These are phyloP conservation scores for Cystofilobasidium ferigula DNA, from an alignment of 768 basidiomycete species.

Conservation along the genomic window DNA sequence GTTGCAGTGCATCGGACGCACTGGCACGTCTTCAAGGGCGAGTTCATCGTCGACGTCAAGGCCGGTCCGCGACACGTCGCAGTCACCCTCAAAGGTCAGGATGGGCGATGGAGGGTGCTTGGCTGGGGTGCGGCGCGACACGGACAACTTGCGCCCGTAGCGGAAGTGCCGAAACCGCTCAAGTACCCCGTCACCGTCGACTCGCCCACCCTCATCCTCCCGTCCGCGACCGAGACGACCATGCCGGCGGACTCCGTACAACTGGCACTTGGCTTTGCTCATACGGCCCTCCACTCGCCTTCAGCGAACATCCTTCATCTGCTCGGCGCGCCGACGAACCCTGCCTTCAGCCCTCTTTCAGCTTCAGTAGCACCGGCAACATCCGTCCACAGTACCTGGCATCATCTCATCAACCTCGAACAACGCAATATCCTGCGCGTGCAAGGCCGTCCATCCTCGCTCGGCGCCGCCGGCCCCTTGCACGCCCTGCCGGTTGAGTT, in stretches of 20 bases:
- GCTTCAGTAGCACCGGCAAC: background rate
- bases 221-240: background rate
- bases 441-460: background rate
- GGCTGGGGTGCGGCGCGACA: background rate
- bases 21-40: slow-evolving; percentile 1
- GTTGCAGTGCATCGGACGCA: background rate
- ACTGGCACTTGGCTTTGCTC: background rate
- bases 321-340: background rate
- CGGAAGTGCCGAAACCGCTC: background rate
- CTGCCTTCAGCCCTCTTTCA: background rate
- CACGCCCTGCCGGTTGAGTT: background rate
- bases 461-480: background rate
- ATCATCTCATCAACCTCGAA: background rate
- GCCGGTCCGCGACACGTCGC: background rate
- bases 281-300: background rate
- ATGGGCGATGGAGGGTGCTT: background rate
- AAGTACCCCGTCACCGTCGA: background rate
- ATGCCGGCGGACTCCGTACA: background rate
- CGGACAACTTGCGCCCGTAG: background rate
- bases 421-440: background rate
- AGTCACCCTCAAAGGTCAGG: background rate
- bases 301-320: background rate
- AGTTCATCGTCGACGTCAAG: background rate
- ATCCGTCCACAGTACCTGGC: background rate
- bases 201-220: background rate